phyloP scores from a whole-genome alignment of 108 stramenopile species.

The Nitzschia inconspicua region DNA sequence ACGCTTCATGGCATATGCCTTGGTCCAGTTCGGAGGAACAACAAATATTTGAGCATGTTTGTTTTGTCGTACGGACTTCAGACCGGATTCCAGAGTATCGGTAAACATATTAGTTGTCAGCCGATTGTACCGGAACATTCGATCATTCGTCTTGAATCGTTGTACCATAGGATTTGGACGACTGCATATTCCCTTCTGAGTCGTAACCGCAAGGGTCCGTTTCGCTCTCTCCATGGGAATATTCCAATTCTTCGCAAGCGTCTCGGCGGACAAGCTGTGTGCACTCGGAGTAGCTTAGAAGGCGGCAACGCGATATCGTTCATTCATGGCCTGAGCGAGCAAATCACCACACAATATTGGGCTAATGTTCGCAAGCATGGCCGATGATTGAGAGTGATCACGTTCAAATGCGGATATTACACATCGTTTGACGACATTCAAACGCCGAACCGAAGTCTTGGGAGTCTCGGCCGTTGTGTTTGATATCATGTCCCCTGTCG shows the following conservation, averaged over 20 bases:
- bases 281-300: no score
- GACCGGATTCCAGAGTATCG: conserved; percentile 12
- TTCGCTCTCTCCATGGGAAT: conserved; percentile 26
- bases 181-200: conserved; percentile 16
- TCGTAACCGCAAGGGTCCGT: conserved; percentile 22
- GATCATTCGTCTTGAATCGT: conserved; percentile 10
- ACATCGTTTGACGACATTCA: no score
- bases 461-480: no score
- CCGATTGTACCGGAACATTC: conserved; percentile 15
- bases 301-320: no score
- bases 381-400: no score
- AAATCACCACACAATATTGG: no score
- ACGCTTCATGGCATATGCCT: conserved; percentile 14
- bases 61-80: conserved; percentile 2
- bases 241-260: conserved; percentile 10
- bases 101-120: conserved; percentile 7
- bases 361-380: no score
- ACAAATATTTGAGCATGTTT: conserved; percentile 22
- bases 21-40: conserved; percentile 21
- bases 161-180: conserved; percentile 10
- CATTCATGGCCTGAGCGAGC: no score
- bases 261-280: conserved; percentile 1
- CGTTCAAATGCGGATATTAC: no score
- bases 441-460: no score
- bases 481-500: no score